A percentile compares a stretch with the other conserved stretches of the same genome.
These are phyloP conservation scores for Rhododendron simsii DNA, from an alignment of 148 eudicot genomes.

Conservation along the genomic window DNA sequence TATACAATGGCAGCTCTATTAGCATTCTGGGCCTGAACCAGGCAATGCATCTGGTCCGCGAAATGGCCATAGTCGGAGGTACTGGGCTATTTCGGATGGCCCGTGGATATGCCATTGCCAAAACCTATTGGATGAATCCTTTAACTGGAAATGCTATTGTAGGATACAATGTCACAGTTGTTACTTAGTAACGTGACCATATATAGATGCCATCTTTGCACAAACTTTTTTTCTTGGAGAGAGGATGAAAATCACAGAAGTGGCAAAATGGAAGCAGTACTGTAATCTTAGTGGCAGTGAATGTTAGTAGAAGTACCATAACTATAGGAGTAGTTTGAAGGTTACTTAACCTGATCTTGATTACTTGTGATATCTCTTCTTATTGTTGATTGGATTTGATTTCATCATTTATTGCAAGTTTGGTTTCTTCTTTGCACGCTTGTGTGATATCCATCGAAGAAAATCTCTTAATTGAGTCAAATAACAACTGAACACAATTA, in stretches of 20 bases:
- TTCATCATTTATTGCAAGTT: background rate
- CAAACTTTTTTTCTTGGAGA: background rate
- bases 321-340: background rate
- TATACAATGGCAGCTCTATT: slow-evolving; percentile 30
- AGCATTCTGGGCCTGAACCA: slow-evolving; percentile 32
- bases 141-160: slow-evolving; percentile 35
- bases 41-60: slow-evolving; percentile 14
- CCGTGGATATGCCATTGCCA: slow-evolving; percentile 32
- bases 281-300: background rate
- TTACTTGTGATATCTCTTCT: background rate
- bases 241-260: background rate
- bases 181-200: slow-evolving; percentile 15
- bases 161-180: slow-evolving; percentile 36
- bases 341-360: background rate
- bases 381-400: background rate
- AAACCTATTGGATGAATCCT: slow-evolving; percentile 22
- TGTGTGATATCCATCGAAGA: background rate
- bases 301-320: background rate
- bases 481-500: background rate
- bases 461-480: background rate
- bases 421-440: background rate
- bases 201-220: background rate
- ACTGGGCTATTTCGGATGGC: slow-evolving; percentile 43
- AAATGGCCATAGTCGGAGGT: slow-evolving; percentile 46
- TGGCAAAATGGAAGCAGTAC: background rate